Base-by-base conservation (phyloP, 176 grass and related monocot genomes). In the Stipa capillata region DNA sequence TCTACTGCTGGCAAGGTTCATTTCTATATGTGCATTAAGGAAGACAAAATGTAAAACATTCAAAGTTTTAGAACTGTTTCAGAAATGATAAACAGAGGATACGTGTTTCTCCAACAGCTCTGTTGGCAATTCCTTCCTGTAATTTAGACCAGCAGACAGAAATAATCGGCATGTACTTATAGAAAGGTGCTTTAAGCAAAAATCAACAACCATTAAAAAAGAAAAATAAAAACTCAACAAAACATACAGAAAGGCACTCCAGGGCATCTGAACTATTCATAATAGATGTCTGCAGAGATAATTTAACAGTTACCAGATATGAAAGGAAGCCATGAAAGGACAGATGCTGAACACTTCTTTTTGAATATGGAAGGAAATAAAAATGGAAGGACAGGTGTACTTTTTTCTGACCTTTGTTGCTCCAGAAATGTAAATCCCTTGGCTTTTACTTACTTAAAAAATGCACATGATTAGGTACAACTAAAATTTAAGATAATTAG, bases 81-180 rank as follows among this genome's bases (percentile, higher is more conserved):
- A 82, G 49, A 79, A 86, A 29, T 23, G 21, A 49, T 39, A 65
- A 88, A 77, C 8, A 39, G 15, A 68, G 79, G 56, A 84, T 91
- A 95, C 92, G 89, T 63, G 92, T 95, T 87, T 91, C 92, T 60
- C 92, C 89, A 66, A 91, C 86, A 68, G 92, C 89, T 87, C 92
- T 91, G 74, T 95, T 95, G 43, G 89, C 69, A 40, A 95, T 89
- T 85, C 92, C 92, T 78, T 63, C 86, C 92, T 91, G 89, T 79
- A 85, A 54, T 87, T 66, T 72, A 62, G 2, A 71, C 12, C 27
- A 53, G 37, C 14, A 14, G 58, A 57, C 4, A 25, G 41, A 72
- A 15, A 6, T 77, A 40, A 71, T 72, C 33, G 7, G 10, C 43
- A 63, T 42, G 41, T 85, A 10, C 24, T 52, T 62, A 85, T 5